A percentile compares a stretch with the other conserved stretches of the same genome.
Evolutionary conservation across 2,329 filamentous ascomycete genomes (phyloP).

Genomic region (Zymoseptoria passerinii): DNA sequence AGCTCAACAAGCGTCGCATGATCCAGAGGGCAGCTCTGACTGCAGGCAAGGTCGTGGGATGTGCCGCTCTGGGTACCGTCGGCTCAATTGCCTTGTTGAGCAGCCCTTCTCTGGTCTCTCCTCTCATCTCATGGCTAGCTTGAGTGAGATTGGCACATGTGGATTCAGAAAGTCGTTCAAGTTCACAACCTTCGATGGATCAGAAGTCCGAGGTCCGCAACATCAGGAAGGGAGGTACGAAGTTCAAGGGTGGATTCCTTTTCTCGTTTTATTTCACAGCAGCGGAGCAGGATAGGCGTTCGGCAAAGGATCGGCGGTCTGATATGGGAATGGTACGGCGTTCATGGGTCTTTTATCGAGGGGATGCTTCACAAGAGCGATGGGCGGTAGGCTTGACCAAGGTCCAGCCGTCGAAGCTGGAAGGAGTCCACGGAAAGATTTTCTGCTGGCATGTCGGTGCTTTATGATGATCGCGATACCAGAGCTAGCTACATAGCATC

Average conservation of each 20-base stretch:
- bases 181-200: background rate
- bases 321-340: background rate
- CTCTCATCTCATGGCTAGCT: conserved; percentile 17
- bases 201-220: background rate
- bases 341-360: background rate
- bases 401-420: background rate
- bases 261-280: background rate
- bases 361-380: background rate
- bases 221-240: background rate
- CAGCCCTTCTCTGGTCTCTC: conserved; percentile 18
- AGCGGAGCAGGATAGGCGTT: background rate
- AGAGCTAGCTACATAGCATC: background rate
- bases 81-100: conserved; percentile 22
- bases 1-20: conserved; percentile 2
- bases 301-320: background rate
- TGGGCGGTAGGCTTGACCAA: background rate
- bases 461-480: background rate
- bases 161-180: background rate
- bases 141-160: conserved; percentile 2
- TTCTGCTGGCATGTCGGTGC: background rate
- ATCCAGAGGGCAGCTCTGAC: conserved; percentile 6
- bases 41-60: conserved; percentile 13
- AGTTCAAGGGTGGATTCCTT: background rate
- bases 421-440: background rate
- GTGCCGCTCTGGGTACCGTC: conserved; percentile 17